Evolutionary conservation across 2,329 filamentous ascomycete species (phyloP).

Genomic region (Domatiomyces globalis): DNA sequence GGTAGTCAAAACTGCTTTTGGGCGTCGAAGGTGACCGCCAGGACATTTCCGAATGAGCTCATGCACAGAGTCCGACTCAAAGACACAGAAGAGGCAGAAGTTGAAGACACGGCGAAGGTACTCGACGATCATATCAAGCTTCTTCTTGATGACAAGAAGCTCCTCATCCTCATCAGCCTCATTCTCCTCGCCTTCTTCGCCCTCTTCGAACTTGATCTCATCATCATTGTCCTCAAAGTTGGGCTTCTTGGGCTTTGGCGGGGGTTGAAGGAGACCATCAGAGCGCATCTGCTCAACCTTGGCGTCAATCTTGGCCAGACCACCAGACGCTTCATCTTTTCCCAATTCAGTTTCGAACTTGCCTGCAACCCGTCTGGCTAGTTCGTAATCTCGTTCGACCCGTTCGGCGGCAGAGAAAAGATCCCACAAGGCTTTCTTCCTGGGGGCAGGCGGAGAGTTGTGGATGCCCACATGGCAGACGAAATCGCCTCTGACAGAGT

Average conservation of each 20-base stretch:
- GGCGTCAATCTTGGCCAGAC: slow-evolving; percentile 67
- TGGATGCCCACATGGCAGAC: slow-evolving; percentile 95
- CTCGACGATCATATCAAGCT: slow-evolving; percentile 86
- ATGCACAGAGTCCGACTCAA: slow-evolving; percentile 93
- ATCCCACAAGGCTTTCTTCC: slow-evolving; percentile 95
- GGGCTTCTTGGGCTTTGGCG: slow-evolving; percentile 40
- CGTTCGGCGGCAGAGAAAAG: slow-evolving; percentile 89
- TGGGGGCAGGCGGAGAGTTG: slow-evolving; percentile 67
- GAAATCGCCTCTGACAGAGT: slow-evolving; percentile 86
- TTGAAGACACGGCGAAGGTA: slow-evolving; percentile 94
- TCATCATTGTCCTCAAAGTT: slow-evolving; percentile 32
- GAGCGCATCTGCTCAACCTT: slow-evolving; percentile 67
- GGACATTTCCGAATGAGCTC: slow-evolving; percentile 92
- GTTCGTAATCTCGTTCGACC: slow-evolving; percentile 73
- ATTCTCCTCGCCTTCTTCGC: slow-evolving; percentile 65
- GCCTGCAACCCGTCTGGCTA: slow-evolving; percentile 66
- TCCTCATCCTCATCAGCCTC: slow-evolving; percentile 88
- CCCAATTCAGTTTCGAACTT: slow-evolving; percentile 79
- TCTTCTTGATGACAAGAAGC: slow-evolving; percentile 84
- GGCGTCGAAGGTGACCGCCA: slow-evolving; percentile 88
- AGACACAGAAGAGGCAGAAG: slow-evolving; percentile 99
- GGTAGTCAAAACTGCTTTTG: slow-evolving; percentile 68
- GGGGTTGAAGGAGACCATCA: slow-evolving; percentile 61
- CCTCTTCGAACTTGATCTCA: slow-evolving; percentile 42
- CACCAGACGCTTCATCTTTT: slow-evolving; percentile 50